Base-by-base conservation (phyloP, 2,329 filamentous ascomycete species). In the Claviceps maximensis region DNA sequence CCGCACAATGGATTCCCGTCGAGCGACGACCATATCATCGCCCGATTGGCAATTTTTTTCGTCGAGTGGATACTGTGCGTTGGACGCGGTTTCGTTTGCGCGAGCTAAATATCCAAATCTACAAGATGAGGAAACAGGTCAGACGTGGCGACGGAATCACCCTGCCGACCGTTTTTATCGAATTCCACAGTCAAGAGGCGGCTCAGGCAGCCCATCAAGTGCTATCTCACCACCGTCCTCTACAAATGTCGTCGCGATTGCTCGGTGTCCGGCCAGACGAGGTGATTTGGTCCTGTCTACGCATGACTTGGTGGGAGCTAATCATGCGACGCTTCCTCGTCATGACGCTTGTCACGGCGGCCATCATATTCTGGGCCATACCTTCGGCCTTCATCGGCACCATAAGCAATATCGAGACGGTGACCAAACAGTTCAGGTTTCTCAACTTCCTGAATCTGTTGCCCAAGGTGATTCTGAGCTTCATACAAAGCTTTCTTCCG, bases 61-160 rank as follows among this genome's bases (percentile, higher is more conserved):
- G 89, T 64, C 93, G 95, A 67, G 90, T 96, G 17, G 93, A 98
- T 69, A 93, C 89, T 0, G 96, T 98, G 67, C 82, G 91, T 57
- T 96, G 87, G 86, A 86, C 83, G 57, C 86, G 93, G 50, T 74
- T 76, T 1, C 62, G 69, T 4, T 60, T 74, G 2, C 66, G 67
- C 27, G 63, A 70, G 2, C 60, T 74, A 15, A 72, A 71, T 47
- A 55, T 63, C 0, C 64, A 69, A 17, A 73, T 74, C 31, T 67
- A 61, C 56, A 86, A 94, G 67, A 80, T 96, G 51, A 79, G 84
- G 58, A 82, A 82, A 49, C 78, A 94, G 46, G 83, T 85, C 51
- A 84, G 86, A 0, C 77, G 86, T 55, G 83, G 89, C 31, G 77
- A 86, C 41, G 80, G 75, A 47, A 78, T 82, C 56, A 78, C 81